Evolutionary conservation across 2,329 filamentous ascomycete genomes (phyloP).

Genomic region (Corniculantispora saksenae): DNA sequence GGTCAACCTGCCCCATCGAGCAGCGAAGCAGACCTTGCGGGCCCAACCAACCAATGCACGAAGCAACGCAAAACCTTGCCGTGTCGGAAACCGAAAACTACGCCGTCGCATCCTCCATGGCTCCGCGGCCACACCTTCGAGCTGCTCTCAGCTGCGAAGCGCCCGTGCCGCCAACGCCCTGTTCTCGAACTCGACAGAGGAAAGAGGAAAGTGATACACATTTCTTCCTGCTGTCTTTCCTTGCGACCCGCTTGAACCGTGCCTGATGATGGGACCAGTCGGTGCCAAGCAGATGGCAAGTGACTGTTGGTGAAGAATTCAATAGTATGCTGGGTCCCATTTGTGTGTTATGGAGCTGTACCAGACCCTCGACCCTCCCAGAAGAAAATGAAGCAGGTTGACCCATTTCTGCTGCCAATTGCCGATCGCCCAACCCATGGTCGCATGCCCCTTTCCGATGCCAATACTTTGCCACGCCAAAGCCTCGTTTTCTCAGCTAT

Average conservation of each 20-base stretch:
- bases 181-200: background rate
- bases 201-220: too few relatives aligned
- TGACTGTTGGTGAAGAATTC: background rate
- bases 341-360: background rate
- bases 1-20: constrained; percentile 6
- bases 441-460: background rate
- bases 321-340: background rate
- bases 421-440: background rate
- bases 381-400: background rate
- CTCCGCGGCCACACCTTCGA: background rate
- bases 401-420: background rate
- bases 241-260: background rate
- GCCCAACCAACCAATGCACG: background rate
- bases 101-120: constrained; percentile 7
- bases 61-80: background rate
- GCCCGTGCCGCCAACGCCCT: background rate
- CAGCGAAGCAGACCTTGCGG: background rate
- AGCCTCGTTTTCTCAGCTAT: background rate
- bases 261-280: background rate
- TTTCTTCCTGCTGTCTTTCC: background rate
- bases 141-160: background rate
- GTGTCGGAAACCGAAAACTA: constrained; percentile 10
- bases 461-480: background rate
- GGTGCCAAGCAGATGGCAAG: background rate
- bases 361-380: background rate